Percentiles rank a stretch among this genome's conserved stretches.
Conservation (phyloP, 169 alveolate species). For the Eimeria tenella region DNA sequence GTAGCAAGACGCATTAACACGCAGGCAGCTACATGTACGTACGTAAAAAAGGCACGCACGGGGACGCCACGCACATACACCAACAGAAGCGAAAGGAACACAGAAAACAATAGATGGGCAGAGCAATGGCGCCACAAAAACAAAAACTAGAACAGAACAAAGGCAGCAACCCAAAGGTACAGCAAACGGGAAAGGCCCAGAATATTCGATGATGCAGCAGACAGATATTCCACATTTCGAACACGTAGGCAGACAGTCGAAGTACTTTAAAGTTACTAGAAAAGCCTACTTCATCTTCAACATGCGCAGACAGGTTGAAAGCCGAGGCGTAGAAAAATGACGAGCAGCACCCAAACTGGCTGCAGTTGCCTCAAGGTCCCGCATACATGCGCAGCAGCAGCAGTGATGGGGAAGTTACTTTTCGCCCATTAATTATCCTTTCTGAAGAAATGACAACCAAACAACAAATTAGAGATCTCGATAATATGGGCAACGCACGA, state of each 20-base stretch:
- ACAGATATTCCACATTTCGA: not conserved
- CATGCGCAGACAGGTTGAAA: constrained; percentile 9
- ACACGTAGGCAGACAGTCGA: too few species aligned
- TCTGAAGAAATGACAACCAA: not conserved
- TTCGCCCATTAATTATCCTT: not conserved
- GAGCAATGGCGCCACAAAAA: not conserved
- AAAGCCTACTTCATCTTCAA: constrained; percentile 25
- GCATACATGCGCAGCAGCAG: constrained; percentile 30
- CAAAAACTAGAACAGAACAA: not conserved
- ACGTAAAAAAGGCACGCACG: too few species aligned
- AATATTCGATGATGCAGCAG: not conserved
- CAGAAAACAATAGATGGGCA: too few species aligned
- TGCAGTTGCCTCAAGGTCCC: constrained; percentile 23
- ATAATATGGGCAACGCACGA: not conserved
- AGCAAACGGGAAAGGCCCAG: too few species aligned
- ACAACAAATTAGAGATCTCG: not conserved
- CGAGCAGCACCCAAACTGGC: constrained; percentile 7
- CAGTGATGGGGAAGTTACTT: not conserved
- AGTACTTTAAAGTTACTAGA: too few species aligned
- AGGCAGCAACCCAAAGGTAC: too few species aligned
- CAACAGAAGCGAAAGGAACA: not conserved
- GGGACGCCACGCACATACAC: too few species aligned
- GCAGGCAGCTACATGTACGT: too few species aligned
- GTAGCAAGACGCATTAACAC: too few species aligned
- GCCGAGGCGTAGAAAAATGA: not conserved